Percentiles rank a stretch among this genome's conserved stretches.
Conservation (phyloP, 129 eudicot species). For the Tagetes erecta region DNA sequence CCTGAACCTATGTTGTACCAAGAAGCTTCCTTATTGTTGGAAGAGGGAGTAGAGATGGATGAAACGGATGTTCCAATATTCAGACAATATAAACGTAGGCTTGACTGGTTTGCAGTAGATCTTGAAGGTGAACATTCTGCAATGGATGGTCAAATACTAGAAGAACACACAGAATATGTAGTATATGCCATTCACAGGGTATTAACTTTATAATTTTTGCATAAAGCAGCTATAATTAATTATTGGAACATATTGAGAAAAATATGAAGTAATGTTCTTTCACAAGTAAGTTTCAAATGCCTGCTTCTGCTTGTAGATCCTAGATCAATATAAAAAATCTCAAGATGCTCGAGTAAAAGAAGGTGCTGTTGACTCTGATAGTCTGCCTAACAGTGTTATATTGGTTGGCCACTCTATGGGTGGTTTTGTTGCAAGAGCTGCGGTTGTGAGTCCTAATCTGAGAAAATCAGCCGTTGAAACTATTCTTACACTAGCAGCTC, state of each 20-base stretch:
- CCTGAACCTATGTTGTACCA: conserved; percentile 67
- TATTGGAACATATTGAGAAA: not conserved
- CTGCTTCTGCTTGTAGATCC: conserved; percentile 50
- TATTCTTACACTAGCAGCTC: conserved; percentile 82
- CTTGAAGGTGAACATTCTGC: conserved; percentile 99
- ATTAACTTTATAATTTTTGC: conserved; percentile 35
- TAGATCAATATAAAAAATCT: conserved; percentile 87
- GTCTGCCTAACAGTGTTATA: conserved; percentile 67
- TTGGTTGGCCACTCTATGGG: conserved; percentile 99
- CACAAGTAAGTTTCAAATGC: conserved; percentile 3
- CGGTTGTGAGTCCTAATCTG: conserved; percentile 78
- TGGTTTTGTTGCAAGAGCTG: conserved; percentile 99
- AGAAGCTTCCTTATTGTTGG: conserved; percentile 53
- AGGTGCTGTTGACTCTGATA: conserved; percentile 59
- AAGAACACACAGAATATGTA: conserved; percentile 97
- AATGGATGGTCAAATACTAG: conserved; percentile 94
- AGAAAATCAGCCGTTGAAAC: conserved; percentile 88
- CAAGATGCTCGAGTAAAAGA: conserved; percentile 64
- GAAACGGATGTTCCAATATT: conserved; percentile 42
- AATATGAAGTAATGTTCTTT: conserved; percentile 21
- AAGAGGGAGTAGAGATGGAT: conserved; percentile 52
- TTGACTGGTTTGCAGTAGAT: conserved; percentile 99
- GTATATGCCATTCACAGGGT: conserved; percentile 98
- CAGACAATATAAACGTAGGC: conserved; percentile 57
- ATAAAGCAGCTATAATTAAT: conserved; percentile 21